These are phyloP conservation scores for Pachyrhizus erosus DNA, from an alignment of 306 rosid genomes.

Conservation along the genomic window DNA sequence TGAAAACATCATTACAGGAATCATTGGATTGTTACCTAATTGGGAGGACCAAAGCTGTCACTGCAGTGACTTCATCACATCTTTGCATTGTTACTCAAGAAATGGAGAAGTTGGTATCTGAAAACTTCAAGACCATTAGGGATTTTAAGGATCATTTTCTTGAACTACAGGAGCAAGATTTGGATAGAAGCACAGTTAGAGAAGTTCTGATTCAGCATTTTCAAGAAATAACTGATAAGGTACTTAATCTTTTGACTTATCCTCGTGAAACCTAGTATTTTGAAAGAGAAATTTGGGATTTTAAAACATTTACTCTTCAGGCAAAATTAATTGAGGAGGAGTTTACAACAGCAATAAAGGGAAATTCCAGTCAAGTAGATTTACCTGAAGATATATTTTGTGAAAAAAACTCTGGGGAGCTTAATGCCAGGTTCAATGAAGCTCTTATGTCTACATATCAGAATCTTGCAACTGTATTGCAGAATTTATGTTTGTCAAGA, in stretches of 20 bases:
- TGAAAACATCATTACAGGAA: slow-evolving; percentile 60
- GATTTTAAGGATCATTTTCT: slow-evolving; percentile 58
- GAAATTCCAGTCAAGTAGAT: slow-evolving; percentile 19
- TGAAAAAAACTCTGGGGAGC: slow-evolving; percentile 41
- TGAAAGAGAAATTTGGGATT: slow-evolving; percentile 11
- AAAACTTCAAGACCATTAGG: slow-evolving; percentile 63
- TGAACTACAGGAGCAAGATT: slow-evolving; percentile 41
- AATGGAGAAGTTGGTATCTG: slow-evolving; percentile 64
- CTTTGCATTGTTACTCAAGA: slow-evolving; percentile 59
- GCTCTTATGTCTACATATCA: slow-evolving; percentile 53
- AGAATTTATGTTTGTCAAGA: slow-evolving; percentile 50
- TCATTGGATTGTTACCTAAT: slow-evolving; percentile 70
- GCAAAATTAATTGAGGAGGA: slow-evolving; percentile 65
- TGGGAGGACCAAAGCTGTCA: slow-evolving; percentile 57
- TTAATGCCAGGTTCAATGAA: slow-evolving; percentile 49
- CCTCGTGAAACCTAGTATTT: not conserved
- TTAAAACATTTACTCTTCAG: slow-evolving; percentile 49
- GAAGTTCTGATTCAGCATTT: slow-evolving; percentile 64
- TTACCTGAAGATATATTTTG: slow-evolving; percentile 25
- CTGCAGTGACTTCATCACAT: slow-evolving; percentile 43
- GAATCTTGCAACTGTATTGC: slow-evolving; percentile 56
- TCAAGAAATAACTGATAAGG: slow-evolving; percentile 69
- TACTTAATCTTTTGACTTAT: slow-evolving; percentile 31
- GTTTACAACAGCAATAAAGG: slow-evolving; percentile 45
- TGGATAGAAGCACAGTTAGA: slow-evolving; percentile 58